phyloP scores from a whole-genome alignment of 306 rosid genomes.

The Dalbergia oliveri region DNA sequence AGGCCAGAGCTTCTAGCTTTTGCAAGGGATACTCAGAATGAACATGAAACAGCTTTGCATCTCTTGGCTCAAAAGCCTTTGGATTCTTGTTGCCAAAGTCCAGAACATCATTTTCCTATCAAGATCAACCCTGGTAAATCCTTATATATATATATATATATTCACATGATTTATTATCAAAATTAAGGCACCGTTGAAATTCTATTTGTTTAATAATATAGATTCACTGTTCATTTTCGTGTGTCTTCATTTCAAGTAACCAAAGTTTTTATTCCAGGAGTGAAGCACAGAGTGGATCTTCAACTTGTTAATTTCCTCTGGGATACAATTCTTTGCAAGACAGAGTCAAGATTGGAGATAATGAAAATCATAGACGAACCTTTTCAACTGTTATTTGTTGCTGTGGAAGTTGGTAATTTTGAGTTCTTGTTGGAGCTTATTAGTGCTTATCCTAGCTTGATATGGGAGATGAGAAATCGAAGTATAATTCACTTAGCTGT shows the following conservation, averaged over 20 bases:
- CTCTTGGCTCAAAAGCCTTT: constrained; percentile 35
- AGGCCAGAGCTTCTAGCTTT: neutral
- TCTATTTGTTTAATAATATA: neutral
- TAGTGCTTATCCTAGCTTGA: constrained; percentile 43
- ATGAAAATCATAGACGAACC: constrained; percentile 22
- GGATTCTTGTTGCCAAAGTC: constrained; percentile 16
- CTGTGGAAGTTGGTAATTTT: constrained; percentile 53
- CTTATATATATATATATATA: neutral
- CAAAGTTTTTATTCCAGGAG: neutral
- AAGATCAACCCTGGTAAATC: constrained; percentile 35
- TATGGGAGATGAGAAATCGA: constrained; percentile 39
- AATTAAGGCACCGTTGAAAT: too few species aligned
- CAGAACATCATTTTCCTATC: neutral
- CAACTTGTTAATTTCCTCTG: constrained; percentile 46
- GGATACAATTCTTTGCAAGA: neutral
- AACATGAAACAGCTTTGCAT: constrained; percentile 43
- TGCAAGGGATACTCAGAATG: neutral
- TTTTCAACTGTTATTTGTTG: constrained; percentile 35
- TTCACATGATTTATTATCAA: neutral
- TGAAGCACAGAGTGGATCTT: constrained; percentile 22
- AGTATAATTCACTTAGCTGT: constrained; percentile 51
- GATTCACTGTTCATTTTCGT: too few species aligned
- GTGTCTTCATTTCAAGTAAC: neutral
- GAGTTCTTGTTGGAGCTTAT: constrained; percentile 49
- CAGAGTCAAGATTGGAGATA: neutral